A percentile compares a stretch with the other conserved stretches of the same genome.
These are phyloP conservation scores for Fusarium chaquense DNA, from an alignment of 2,329 filamentous ascomycete genomes.

Conservation along the genomic window DNA sequence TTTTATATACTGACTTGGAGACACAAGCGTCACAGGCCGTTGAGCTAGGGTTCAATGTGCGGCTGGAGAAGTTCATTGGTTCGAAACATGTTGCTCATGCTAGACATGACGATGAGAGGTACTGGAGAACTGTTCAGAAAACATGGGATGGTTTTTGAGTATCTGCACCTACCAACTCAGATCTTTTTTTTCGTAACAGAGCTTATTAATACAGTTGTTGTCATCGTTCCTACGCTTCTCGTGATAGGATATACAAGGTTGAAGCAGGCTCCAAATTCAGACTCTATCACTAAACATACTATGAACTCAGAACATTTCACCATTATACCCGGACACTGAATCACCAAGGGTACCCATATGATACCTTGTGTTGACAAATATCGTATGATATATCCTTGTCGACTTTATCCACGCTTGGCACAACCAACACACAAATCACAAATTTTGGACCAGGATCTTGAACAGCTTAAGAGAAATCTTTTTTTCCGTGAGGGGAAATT, in stretches of 20 bases:
- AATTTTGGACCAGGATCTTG: not conserved
- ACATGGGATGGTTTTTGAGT: not conserved
- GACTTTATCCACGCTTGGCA: not conserved
- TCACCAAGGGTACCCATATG: not conserved
- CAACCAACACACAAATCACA: conserved; percentile 19
- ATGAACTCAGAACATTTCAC: not conserved
- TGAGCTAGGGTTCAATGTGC: not conserved
- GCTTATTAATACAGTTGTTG: not conserved
- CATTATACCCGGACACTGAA: rapidly evolving
- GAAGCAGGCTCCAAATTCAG: no score
- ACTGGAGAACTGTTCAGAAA: conserved; percentile 5
- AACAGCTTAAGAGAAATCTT: not conserved
- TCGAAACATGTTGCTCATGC: conserved; percentile 24
- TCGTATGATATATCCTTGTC: conserved; percentile 22
- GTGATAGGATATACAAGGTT: no score
- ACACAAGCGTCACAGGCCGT: conserved; percentile 1
- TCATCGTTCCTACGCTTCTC: not conserved
- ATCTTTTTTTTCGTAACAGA: no score
- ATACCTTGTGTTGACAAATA: not conserved
- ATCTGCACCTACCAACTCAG: no score
- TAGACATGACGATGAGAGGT: conserved; percentile 10
- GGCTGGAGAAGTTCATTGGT: conserved; percentile 13
- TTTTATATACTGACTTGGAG: not conserved
- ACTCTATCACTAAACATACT: not conserved
- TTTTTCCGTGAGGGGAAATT: not conserved